Conservation (phyloP, 2,329 filamentous ascomycete species). For the Fusarium abutilonis region DNA sequence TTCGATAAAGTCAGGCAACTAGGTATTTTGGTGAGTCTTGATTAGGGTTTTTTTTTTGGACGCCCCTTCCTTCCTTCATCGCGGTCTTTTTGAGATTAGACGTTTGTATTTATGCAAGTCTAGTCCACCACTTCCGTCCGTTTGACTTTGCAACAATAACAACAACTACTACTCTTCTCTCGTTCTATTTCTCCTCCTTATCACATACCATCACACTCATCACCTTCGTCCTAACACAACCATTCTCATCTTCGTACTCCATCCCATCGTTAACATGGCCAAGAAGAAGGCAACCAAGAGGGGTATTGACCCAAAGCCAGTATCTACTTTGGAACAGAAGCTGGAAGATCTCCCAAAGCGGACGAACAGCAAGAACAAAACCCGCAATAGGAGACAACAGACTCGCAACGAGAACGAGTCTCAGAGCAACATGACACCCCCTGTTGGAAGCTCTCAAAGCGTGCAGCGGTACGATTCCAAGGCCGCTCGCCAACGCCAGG, state of each 20-base stretch:
- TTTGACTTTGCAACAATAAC: not conserved
- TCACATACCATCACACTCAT: not conserved
- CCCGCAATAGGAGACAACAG: no score
- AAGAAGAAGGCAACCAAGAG: slow-evolving; percentile 1
- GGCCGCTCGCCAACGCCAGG: not conserved
- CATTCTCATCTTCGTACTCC: not conserved
- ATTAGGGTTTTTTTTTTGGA: no score
- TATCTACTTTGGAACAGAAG: no score
- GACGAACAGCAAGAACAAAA: not conserved
- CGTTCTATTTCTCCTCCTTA: not conserved
- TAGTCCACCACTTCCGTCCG: not conserved
- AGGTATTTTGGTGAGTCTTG: not conserved
- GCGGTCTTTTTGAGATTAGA: not conserved
- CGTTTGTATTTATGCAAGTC: not conserved
- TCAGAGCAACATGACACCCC: not conserved
- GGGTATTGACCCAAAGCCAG: slow-evolving; percentile 3
- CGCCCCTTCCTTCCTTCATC: not conserved
- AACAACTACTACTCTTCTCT: not conserved
- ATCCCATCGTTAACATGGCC: not conserved
- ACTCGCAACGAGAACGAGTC: not conserved
- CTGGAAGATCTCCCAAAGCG: no score
- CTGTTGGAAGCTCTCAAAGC: not conserved
- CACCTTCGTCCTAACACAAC: not conserved
- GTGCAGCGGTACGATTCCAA: not conserved
- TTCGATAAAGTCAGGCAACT: no score